phyloP scores from a whole-genome alignment of 2,329 filamentous ascomycete genomes.

The Teratosphaeria nubilosa region DNA sequence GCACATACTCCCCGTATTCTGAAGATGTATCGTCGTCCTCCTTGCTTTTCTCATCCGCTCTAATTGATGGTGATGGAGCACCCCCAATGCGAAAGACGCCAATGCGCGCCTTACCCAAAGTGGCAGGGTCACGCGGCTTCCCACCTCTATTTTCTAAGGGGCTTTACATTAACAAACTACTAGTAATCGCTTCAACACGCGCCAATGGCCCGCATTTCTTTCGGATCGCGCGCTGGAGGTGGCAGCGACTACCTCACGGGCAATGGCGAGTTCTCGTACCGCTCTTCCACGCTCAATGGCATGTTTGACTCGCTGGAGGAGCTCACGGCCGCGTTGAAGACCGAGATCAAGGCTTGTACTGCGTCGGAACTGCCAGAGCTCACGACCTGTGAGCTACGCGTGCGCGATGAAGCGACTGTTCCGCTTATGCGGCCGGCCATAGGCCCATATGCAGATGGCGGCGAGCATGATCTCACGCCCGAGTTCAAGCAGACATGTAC shows the following conservation, averaged over 20 bases:
- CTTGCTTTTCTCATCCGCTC: too few relatives aligned
- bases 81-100: too few relatives aligned
- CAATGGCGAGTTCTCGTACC: constrained; percentile 2
- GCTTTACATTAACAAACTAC: constrained; percentile 1
- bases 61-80: neutral
- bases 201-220: constrained; percentile 14
- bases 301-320: constrained; percentile 13
- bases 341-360: constrained; percentile 9
- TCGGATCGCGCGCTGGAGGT: constrained; percentile 17
- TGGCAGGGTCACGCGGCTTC: neutral
- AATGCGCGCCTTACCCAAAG: neutral
- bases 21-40: too few relatives aligned
- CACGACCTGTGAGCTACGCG: constrained; percentile 15
- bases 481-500: constrained; percentile 16
- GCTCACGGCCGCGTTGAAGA: constrained; percentile 11
- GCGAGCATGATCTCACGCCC: constrained; percentile 18
- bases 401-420: constrained; percentile 12
- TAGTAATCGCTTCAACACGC: neutral
- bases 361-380: constrained; percentile 10
- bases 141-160: neutral
- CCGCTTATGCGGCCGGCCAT: constrained; percentile 19
- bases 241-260: constrained; percentile 11
- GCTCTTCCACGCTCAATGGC: constrained; percentile 6
- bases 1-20: too few relatives aligned
- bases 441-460: constrained; percentile 20